phyloP scores from a whole-genome alignment of 1,139 yeast genomes.

The Taphrina confusa region DNA sequence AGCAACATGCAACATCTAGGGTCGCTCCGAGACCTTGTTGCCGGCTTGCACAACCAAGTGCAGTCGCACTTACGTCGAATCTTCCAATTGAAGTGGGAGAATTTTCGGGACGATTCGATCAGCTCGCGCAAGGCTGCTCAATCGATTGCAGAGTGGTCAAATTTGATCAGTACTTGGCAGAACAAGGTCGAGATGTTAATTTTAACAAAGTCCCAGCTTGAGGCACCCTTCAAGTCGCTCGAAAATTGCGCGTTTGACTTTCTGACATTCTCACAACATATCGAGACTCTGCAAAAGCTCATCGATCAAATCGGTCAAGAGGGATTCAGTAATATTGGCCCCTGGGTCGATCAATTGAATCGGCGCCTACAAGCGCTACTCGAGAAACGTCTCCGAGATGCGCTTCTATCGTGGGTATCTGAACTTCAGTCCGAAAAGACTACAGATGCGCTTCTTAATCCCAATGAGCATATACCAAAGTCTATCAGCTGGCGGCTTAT shows the following conservation, averaged over 20 bases:
- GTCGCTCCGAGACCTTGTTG: conserved; percentile 52
- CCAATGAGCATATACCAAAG: too few relatives aligned
- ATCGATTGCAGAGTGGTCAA: conserved; percentile 51
- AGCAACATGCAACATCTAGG: conserved; percentile 46
- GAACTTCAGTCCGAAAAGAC: too few relatives aligned
- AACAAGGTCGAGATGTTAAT: conserved; percentile 47
- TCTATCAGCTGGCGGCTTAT: conserved; percentile 50
- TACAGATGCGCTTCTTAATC: too few relatives aligned
- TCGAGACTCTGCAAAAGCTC: conserved; percentile 49
- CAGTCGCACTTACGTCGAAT: conserved; percentile 43
- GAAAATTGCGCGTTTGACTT: conserved; percentile 45
- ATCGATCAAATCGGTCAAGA: conserved; percentile 52
- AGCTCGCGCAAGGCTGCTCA: conserved; percentile 46
- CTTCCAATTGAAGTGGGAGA: conserved; percentile 51
- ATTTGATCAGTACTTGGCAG: conserved; percentile 47
- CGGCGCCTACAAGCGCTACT: conserved; percentile 49
- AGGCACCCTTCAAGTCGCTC: conserved; percentile 44
- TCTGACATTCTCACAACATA: conserved; percentile 10
- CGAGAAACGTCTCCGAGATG: conserved; percentile 45
- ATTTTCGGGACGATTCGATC: conserved; percentile 46
- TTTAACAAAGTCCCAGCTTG: conserved; percentile 41
- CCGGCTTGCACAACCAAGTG: conserved; percentile 49
- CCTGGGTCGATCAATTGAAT: conserved; percentile 52
- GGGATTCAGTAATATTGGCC: conserved; percentile 49
- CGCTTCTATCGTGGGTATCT: conserved; percentile 44